These are phyloP conservation scores for Trametes sanguinea DNA, from an alignment of 768 basidiomycete species.

Conservation along the genomic window DNA sequence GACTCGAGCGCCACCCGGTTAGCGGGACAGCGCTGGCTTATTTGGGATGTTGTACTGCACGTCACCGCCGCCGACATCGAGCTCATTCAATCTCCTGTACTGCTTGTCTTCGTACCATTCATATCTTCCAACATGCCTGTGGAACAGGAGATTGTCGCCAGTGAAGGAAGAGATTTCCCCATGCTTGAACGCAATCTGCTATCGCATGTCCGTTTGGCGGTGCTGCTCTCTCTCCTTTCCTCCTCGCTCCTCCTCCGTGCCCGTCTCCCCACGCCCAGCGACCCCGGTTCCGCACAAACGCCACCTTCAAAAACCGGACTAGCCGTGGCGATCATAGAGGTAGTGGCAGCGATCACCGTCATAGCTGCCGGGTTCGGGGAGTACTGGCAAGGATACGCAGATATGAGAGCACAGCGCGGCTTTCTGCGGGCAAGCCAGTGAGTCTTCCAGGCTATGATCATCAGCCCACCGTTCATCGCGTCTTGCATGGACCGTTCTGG, in stretches of 20 bases:
- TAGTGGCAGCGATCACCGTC: conserved; percentile 53
- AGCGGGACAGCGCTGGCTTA: no score
- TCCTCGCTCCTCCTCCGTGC: conserved; percentile 63
- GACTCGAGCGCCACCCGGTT: no score
- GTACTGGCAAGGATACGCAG: conserved; percentile 59
- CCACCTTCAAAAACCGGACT: conserved; percentile 36
- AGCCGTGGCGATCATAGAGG: conserved; percentile 55
- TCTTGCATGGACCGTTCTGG: background rate
- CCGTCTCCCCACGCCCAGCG: conserved; percentile 45
- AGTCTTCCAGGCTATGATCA: conserved; percentile 30
- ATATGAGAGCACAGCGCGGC: conserved; percentile 57
- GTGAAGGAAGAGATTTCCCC: conserved; percentile 71
- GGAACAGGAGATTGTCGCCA: conserved; percentile 28
- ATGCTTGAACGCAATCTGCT: conserved; percentile 80
- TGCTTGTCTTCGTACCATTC: no score
- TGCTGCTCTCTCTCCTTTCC: conserved; percentile 63
- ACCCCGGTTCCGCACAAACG: conserved; percentile 25
- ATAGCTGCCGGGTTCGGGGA: conserved; percentile 66
- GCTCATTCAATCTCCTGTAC: no score
- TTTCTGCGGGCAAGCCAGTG: conserved; percentile 62
- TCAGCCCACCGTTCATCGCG: conserved; percentile 4
- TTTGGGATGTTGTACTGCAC: no score
- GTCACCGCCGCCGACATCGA: no score
- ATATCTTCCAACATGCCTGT: background rate
- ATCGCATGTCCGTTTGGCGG: conserved; percentile 65